These are phyloP conservation scores for Apiospora rasikravindrae DNA, from an alignment of 2,329 filamentous ascomycete genomes.

Conservation along the genomic window DNA sequence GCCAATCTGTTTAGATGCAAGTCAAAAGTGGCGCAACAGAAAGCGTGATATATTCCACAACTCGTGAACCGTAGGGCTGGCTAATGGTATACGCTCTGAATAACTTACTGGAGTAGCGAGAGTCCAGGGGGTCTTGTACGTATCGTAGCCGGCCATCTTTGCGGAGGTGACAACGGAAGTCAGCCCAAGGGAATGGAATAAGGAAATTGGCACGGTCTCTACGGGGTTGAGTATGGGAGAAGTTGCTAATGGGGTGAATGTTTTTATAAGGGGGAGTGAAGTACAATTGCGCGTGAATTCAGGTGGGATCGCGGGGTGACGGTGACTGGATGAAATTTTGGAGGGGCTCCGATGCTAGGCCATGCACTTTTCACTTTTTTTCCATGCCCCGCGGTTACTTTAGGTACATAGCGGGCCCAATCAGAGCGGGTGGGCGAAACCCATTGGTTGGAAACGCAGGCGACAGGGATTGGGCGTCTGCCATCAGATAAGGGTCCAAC, in stretches of 20 bases:
- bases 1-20: not conserved
- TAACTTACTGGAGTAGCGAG: conserved; percentile 24
- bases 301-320: conserved; percentile 15
- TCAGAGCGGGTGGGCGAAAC: not conserved
- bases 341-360: conserved; percentile 15
- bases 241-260: not conserved
- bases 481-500: conserved; percentile 13
- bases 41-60: not conserved
- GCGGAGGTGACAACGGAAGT: not conserved
- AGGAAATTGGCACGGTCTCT: not conserved
- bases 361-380: conserved; percentile 14
- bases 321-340: conserved; percentile 2
- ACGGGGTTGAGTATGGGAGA: not conserved
- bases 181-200: not conserved
- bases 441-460: not conserved
- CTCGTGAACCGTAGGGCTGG: too few species aligned
- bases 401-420: not conserved
- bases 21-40: not conserved
- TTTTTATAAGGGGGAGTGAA: not conserved
- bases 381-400: not conserved
- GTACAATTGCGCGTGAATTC: conserved; percentile 9
- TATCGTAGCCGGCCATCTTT: conserved; percentile 24
- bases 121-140: conserved; percentile 25
- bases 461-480: not conserved
- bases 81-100: not conserved